These are phyloP conservation scores for Saccharomycopsis guyanensis DNA, from an alignment of 805 yeast genomes.

Conservation along the genomic window DNA sequence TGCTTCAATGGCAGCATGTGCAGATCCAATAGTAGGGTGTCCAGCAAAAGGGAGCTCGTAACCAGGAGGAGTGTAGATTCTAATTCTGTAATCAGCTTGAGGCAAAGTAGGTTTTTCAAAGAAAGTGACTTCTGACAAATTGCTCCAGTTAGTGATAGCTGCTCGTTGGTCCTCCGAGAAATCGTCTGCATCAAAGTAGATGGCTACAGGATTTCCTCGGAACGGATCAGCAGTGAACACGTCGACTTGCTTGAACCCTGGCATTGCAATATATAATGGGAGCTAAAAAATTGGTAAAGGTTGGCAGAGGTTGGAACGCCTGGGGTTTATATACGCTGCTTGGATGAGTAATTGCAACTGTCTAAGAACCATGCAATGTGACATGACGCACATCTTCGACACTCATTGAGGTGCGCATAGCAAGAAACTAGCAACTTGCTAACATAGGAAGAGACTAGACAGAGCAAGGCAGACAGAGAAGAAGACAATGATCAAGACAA, in stretches of 20 bases:
- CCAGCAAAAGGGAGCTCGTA: constrained; percentile 55
- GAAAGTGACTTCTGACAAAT: constrained; percentile 52
- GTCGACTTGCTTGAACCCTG: constrained; percentile 31
- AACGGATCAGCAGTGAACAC: constrained; percentile 34
- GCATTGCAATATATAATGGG: no score
- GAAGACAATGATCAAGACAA: no score
- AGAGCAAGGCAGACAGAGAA: no score
- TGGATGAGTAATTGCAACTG: no score
- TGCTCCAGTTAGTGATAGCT: constrained; percentile 49
- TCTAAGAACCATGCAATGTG: no score
- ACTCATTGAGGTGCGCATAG: no score
- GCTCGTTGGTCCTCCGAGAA: constrained; percentile 29
- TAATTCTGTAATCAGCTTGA: constrained; percentile 38
- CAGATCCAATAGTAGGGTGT: constrained; percentile 53
- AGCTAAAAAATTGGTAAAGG: no score
- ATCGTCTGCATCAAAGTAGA: constrained; percentile 35
- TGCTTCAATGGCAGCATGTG: constrained; percentile 37
- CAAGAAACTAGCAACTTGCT: no score
- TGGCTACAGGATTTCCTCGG: constrained; percentile 52
- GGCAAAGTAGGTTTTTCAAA: constrained; percentile 33
- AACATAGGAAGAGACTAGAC: no score
- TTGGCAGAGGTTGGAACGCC: no score
- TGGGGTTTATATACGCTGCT: no score
- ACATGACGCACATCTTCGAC: no score
- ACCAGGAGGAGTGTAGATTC: constrained; percentile 40